phyloP scores from a whole-genome alignment of 2,329 filamentous ascomycete genomes.

The Emmonsiellopsis sp. region DNA sequence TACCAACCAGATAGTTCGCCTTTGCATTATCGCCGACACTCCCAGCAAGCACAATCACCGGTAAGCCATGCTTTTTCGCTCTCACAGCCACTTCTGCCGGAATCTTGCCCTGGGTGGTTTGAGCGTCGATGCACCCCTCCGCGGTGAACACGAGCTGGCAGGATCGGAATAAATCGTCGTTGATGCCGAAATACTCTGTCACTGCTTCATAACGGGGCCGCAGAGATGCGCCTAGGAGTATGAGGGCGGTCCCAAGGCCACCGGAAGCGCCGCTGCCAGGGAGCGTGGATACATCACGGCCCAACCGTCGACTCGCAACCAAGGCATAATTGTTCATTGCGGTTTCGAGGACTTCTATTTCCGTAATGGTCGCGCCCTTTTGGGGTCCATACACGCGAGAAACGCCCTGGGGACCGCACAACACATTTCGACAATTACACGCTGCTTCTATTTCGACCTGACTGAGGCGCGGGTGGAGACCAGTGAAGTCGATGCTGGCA shows the following conservation, averaged over 20 bases:
- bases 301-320: constrained; percentile 26
- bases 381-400: constrained; percentile 45
- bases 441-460: constrained; percentile 39
- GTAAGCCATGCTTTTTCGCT: constrained; percentile 37
- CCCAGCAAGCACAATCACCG: constrained; percentile 39
- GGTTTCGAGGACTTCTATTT: constrained; percentile 35
- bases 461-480: constrained; percentile 30
- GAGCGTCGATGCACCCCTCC: constrained; percentile 45
- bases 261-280: constrained; percentile 46
- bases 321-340: constrained; percentile 38
- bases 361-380: constrained; percentile 39
- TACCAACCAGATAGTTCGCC: constrained; percentile 26
- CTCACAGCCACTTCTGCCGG: constrained; percentile 44
- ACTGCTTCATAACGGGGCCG: constrained; percentile 43
- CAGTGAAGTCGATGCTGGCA: constrained; percentile 31
- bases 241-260: constrained; percentile 44
- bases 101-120: constrained; percentile 46
- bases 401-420: constrained; percentile 42
- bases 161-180: constrained; percentile 35
- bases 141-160: constrained; percentile 46
- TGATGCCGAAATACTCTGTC: constrained; percentile 42
- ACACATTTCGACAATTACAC: constrained; percentile 45
- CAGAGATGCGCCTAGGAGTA: constrained; percentile 39
- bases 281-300: constrained; percentile 27
- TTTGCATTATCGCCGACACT: constrained; percentile 31